phyloP scores from a whole-genome alignment of 805 yeast species.

The Saturnispora sanitii region DNA sequence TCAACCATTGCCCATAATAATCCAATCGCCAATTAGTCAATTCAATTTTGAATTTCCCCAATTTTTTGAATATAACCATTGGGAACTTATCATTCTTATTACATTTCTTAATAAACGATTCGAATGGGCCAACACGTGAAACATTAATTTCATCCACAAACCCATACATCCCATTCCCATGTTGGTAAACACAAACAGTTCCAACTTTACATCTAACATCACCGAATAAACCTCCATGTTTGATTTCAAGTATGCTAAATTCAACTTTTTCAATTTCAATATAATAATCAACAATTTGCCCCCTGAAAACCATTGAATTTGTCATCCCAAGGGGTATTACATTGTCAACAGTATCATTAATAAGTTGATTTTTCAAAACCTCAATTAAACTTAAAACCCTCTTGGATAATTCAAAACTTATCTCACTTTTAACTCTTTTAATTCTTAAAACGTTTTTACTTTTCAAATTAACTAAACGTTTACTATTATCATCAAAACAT shows the following conservation, averaged over 20 bases:
- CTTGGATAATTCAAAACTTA: neutral
- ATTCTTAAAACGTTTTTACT: constrained; percentile 8
- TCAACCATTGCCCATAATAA: constrained; percentile 53
- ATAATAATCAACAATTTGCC: constrained; percentile 13
- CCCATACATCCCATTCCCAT: constrained; percentile 11
- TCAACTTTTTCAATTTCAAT: constrained; percentile 13
- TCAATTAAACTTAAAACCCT: neutral
- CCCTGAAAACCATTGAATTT: constrained; percentile 18
- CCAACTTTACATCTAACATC: constrained; percentile 17
- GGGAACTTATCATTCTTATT: constrained; percentile 10
- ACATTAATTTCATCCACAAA: neutral
- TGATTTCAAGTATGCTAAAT: constrained; percentile 15
- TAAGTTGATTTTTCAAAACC: constrained; percentile 5
- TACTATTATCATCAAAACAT: constrained; percentile 20
- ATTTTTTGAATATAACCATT: constrained; percentile 9
- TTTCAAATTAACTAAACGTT: constrained; percentile 6
- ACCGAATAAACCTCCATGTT: constrained; percentile 29
- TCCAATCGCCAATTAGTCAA: constrained; percentile 41
- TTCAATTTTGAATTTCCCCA: constrained; percentile 32
- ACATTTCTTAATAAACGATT: constrained; percentile 8
- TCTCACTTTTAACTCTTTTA: constrained; percentile 7
- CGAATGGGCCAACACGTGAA: constrained; percentile 1
- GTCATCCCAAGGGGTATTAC: constrained; percentile 18
- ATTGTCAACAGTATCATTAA: neutral
- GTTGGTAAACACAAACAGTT: constrained; percentile 14